These are phyloP conservation scores for Ambrosiella beaveri DNA, from an alignment of 2,329 filamentous ascomycete species.

Conservation along the genomic window DNA sequence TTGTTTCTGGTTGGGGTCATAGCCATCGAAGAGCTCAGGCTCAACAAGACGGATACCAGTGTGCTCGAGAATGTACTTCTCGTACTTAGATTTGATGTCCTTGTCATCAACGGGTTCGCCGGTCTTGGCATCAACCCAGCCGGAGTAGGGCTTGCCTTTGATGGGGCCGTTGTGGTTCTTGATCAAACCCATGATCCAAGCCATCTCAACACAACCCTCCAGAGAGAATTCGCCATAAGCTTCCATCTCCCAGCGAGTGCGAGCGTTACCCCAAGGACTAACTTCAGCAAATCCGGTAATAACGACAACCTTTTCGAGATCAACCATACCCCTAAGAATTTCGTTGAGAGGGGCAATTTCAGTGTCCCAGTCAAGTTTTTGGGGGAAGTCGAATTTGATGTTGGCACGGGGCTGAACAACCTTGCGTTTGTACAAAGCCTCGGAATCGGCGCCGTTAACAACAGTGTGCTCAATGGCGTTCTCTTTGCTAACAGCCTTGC, in stretches of 20 bases:
- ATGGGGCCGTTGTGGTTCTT: constrained; percentile 94
- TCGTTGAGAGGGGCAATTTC: constrained; percentile 80
- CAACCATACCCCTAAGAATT: constrained; percentile 90
- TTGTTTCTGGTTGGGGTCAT: constrained; percentile 97
- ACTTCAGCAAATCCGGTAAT: constrained; percentile 93
- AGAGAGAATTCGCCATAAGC: constrained; percentile 91
- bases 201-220: constrained; percentile 97
- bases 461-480: constrained; percentile 93
- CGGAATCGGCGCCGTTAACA: constrained; percentile 83
- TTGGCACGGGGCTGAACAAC: constrained; percentile 87
- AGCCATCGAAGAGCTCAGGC: constrained; percentile 88
- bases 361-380: constrained; percentile 75
- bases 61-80: constrained; percentile 91
- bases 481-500: constrained; percentile 86
- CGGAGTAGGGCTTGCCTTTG: constrained; percentile 91
- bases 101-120: constrained; percentile 95
- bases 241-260: constrained; percentile 99
- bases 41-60: constrained; percentile 95
- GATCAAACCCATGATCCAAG: constrained; percentile 99
- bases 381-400: constrained; percentile 93
- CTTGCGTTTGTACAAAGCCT: constrained; percentile 88
- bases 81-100: constrained; percentile 93
- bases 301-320: constrained; percentile 93
- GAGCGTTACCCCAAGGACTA: constrained; percentile 94
- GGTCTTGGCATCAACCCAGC: constrained; percentile 89